Evolutionary conservation across 1,284 basidiomycete genomes (phyloP).

Genomic region (Mrakiaceae sp.): DNA sequence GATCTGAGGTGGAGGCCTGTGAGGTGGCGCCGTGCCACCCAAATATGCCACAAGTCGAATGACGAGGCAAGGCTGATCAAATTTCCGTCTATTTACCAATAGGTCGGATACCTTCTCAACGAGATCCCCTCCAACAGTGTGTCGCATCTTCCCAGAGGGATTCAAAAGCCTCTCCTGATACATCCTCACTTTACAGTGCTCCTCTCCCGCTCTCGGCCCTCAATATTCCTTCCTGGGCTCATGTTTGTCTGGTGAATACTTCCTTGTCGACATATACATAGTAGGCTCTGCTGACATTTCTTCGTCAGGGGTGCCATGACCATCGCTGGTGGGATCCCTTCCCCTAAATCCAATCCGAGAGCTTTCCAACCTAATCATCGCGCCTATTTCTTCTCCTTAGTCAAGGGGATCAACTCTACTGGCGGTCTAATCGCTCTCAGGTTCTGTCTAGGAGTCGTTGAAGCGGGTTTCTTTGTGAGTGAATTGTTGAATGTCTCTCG

Average conservation of each 20-base stretch:
- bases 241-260: background rate
- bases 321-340: background rate
- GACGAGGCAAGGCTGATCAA: background rate
- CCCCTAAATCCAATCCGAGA: slow-evolving; percentile 14
- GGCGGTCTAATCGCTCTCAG: slow-evolving; percentile 21
- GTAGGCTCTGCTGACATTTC: no score
- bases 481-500: background rate
- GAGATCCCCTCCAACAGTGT: slow-evolving; percentile 19
- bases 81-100: background rate
- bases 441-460: slow-evolving; percentile 22
- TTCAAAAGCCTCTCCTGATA: no score
- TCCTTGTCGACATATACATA: background rate
- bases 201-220: slow-evolving; percentile 19
- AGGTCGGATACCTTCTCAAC: slow-evolving; percentile 11
- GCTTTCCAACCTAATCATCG: slow-evolving; percentile 17
- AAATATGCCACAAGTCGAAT: background rate
- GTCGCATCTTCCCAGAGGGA: no score
- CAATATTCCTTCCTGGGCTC: slow-evolving; percentile 22
- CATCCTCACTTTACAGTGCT: slow-evolving; percentile 6
- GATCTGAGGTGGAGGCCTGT: no score
- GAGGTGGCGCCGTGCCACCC: no score
- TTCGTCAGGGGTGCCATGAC: background rate
- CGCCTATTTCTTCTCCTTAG: background rate
- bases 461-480: slow-evolving; percentile 20
- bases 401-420: slow-evolving; percentile 18